Evolutionary conservation across 768 basidiomycete genomes (phyloP), one percentile per base, ranked within the genome.

Genomic region (Clitopilus passeckerianus): DNA sequence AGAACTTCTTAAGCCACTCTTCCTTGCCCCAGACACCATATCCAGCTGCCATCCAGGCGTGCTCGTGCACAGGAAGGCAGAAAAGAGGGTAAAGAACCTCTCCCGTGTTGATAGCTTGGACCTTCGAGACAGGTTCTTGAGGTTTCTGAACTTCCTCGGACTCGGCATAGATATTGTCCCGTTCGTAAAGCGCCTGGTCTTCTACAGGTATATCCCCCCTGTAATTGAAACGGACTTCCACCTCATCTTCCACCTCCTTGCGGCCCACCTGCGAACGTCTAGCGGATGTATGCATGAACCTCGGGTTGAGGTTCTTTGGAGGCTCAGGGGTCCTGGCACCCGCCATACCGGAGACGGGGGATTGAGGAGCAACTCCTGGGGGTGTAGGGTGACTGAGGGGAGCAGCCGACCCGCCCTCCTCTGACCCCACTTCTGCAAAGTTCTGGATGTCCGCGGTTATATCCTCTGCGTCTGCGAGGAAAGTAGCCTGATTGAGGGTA

Each of bases 21-120:
- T 95, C 92, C 73, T 92, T 91, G 23, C 94, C 93, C 91, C 91
- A 94, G 5, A 96, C 83, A 5, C 93, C 93, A 63, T 89, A 93
- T 37, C 90, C 91, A 20, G 89, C 87, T 54, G 79, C 78, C 67
- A 96, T 78, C 91, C 93, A 96, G 24, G 89, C 87, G 64, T 93
- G 93, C 71, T 94, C 92, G 64, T 93, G 83, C 5, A 91, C 83
- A 44, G 86, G 86, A 55, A 94, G 68, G 62, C 89, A 91, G 70
- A 93, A 86, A 57, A 95, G 69, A 20, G 93, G 93, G 68, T 78
- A 86, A 41, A 95, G 71, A 14, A 75, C 74, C 33, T 82, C 79
- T 33, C 87, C 89, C n/a, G 78, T 64, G 50, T 70, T 65, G 34
- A 75, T 56, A 34, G 71, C 68, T 52, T 65, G 62, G 61, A 56